These are phyloP conservation scores for Aristolochia fimbriata DNA, from an alignment of 164 flowering plant genomes.

Conservation along the genomic window DNA sequence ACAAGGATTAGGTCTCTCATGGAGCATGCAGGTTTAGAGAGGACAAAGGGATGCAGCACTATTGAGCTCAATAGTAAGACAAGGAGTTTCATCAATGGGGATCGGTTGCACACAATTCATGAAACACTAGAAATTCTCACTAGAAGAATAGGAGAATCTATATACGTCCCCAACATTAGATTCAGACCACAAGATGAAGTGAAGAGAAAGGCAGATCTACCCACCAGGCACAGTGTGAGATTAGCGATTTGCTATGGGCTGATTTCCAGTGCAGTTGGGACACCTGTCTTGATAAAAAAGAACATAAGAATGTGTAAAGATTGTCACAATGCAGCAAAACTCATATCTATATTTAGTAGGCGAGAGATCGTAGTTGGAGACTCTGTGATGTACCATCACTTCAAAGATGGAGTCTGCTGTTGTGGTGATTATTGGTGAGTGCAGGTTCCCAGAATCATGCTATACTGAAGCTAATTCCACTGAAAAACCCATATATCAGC, in stretches of 20 bases:
- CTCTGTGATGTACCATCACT: constrained; percentile 49
- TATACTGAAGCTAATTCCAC: too few species aligned
- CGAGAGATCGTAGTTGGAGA: constrained; percentile 63
- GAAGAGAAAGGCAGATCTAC: constrained; percentile 20
- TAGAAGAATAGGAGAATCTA: constrained; percentile 24
- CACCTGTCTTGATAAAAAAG: constrained; percentile 40
- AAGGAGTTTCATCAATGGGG: constrained; percentile 34
- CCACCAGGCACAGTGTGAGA: constrained; percentile 48
- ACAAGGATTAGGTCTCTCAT: constrained; percentile 33
- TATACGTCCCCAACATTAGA: constrained; percentile 13
- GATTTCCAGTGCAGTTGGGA: constrained; percentile 36
- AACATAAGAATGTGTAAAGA: constrained; percentile 49
- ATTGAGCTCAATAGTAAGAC: constrained; percentile 28
- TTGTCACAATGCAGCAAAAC: constrained; percentile 45
- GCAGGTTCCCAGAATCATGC: neutral
- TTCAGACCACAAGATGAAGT: constrained; percentile 25
- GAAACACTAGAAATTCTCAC: constrained; percentile 32
- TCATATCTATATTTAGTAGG: constrained; percentile 29
- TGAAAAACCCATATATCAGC: too few species aligned
- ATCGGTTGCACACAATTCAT: constrained; percentile 30
- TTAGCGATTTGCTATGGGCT: constrained; percentile 50
- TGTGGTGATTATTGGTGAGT: constrained; percentile 64
- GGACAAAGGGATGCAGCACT: constrained; percentile 25
- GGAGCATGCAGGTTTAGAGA: constrained; percentile 33
- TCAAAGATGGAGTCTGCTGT: constrained; percentile 48